These are phyloP conservation scores for Ambispora gerdemannii DNA, from an alignment of 192 early-diverging fungal genomes.

Conservation along the genomic window DNA sequence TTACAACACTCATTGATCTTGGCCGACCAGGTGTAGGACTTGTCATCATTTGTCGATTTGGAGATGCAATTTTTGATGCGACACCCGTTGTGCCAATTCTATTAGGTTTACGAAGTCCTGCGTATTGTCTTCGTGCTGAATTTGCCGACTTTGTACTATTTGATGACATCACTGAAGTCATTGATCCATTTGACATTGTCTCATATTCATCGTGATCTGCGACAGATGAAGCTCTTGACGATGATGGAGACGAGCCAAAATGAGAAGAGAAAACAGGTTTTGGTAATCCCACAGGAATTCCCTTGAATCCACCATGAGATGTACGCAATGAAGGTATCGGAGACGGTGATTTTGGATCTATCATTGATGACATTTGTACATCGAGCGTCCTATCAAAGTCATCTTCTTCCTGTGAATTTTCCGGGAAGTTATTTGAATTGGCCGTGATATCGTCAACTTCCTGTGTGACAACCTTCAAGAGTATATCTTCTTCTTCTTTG, in stretches of 20 bases:
- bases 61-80: slow-evolving; percentile 20
- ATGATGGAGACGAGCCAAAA: slow-evolving; percentile 22
- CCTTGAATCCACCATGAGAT: slow-evolving; percentile 1
- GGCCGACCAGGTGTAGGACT: neutral
- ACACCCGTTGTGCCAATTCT: neutral
- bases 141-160: slow-evolving; percentile 16
- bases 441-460: slow-evolving; percentile 26
- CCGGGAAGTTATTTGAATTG: neutral
- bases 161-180: slow-evolving; percentile 22
- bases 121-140: slow-evolving; percentile 5
- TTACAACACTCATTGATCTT: slow-evolving; percentile 18
- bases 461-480: slow-evolving; percentile 10
- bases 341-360: slow-evolving; percentile 22
- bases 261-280: slow-evolving; percentile 15
- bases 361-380: slow-evolving; percentile 18
- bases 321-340: slow-evolving; percentile 14
- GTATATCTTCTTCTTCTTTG: slow-evolving; percentile 29
- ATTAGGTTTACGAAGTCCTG: slow-evolving; percentile 26
- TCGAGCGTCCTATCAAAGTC: slow-evolving; percentile 20
- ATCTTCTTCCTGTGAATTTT: slow-evolving; percentile 23
- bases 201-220: slow-evolving; percentile 29
- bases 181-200: slow-evolving; percentile 29
- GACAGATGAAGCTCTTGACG: slow-evolving; percentile 25
- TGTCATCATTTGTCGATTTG: neutral
- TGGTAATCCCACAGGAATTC: slow-evolving; percentile 10